Evolutionary conservation across 1,284 basidiomycete species (phyloP), one percentile per base, ranked within the genome.

Genomic region (Cystobasidium slooffiae): DNA sequence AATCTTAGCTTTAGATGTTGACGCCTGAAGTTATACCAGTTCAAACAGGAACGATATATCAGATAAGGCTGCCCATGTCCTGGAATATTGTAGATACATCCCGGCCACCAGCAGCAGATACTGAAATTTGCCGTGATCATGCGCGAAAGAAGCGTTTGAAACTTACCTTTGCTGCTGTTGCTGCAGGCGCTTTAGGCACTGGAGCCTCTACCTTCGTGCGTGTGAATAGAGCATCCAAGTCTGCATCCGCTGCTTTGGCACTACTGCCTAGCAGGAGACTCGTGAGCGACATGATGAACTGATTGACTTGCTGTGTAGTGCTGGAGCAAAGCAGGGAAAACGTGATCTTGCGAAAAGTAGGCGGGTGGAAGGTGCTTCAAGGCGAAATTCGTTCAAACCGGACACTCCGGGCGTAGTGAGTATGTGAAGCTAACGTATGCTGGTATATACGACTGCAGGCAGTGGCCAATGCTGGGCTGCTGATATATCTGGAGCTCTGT

Each of bases 171-270:
- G 64, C 64, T 37, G 24, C 52, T 16, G 20, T 22, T 37, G 1
- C 12, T 37, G 56, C 18, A 41, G 5, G 31, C 31, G 44, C 22
- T 56, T n/a, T 9, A 44, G 39, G 39, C 20, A 55, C 66, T 14
- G 47, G 64, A 47, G 8, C 16, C 20, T 67, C 64, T 1, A 68
- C 66, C 55, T 68, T 68, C 58, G 66, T 68, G 3, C 66, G 66
- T 16, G 66, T 20, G 55, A 68, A 68, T 16, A 68, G 24, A 37
- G 66, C 66, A 55, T 68, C 66, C 18, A 68, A 53, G 20, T 49
- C 66, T 55, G 66, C 43, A 22, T 68, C 66, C 20, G 53, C 18
- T 20, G 52, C 66, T 46, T 24, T 16, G n/a, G 51, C 22, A 9
- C 37, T 52, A 12, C 39, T 55, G 22, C 64, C 64, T 1, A 66